A percentile compares a stretch with the other conserved stretches of the same genome.
Evolutionary conservation across 2,329 filamentous ascomycete species (phyloP).

Genomic region (Aspergillus ochraceus): DNA sequence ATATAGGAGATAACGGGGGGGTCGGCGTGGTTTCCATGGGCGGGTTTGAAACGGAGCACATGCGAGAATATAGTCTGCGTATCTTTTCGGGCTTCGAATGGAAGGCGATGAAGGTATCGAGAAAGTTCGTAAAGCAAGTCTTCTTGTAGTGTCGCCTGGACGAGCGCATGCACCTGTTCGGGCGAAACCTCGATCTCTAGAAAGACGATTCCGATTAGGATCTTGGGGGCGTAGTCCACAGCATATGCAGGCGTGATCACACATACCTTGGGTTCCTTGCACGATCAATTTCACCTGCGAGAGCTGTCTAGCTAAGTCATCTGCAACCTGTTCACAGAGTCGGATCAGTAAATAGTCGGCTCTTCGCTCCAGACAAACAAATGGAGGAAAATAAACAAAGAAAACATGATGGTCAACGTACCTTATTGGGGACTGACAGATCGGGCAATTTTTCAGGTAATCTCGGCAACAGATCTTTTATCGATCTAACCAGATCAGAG

Average conservation of each 20-base stretch:
- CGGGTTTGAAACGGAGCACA: constrained; percentile 83
- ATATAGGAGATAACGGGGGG: constrained; percentile 87
- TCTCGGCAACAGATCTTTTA: constrained; percentile 63
- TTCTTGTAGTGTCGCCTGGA: constrained; percentile 82
- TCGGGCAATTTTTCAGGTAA: constrained; percentile 66
- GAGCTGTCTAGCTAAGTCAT: constrained; percentile 83
- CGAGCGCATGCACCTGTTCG: constrained; percentile 83
- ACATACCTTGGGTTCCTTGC: constrained; percentile 82
- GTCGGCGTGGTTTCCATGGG: constrained; percentile 65
- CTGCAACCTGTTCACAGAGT: constrained; percentile 61
- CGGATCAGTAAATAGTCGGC: constrained; percentile 6
- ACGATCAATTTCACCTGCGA: constrained; percentile 89
- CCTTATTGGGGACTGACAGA: constrained; percentile 56
- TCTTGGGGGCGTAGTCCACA: background rate
- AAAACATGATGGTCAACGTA: constrained; percentile 28
- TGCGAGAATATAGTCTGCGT: constrained; percentile 95
- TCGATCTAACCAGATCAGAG: constrained; percentile 61
- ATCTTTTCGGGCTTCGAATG: constrained; percentile 95
- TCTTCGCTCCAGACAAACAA: constrained; percentile 6
- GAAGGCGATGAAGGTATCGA: constrained; percentile 76
- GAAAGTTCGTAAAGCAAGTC: constrained; percentile 85
- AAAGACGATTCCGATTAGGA: constrained; percentile 12
- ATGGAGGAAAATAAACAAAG: background rate
- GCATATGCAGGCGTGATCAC: constrained; percentile 2
- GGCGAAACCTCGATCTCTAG: constrained; percentile 82